Evolutionary conservation across 2,329 filamentous ascomycete species (phyloP).

Genomic region (Sarocladium kiliense): DNA sequence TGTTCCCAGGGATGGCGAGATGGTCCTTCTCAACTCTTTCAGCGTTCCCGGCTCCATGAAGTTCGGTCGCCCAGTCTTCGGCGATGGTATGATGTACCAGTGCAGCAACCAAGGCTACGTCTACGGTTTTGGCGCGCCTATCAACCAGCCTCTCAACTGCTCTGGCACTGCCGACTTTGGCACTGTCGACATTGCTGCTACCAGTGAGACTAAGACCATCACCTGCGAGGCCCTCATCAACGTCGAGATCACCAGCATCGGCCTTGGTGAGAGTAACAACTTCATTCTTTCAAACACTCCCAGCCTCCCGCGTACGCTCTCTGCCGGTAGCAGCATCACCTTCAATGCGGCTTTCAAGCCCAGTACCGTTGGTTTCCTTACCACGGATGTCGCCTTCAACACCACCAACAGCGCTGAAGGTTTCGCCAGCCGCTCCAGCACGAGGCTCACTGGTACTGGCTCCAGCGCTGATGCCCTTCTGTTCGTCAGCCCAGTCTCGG

Average conservation of each 20-base stretch:
- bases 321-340: constrained; percentile 32
- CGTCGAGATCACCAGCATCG: constrained; percentile 34
- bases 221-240: constrained; percentile 43
- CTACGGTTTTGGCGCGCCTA: constrained; percentile 51
- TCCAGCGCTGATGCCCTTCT: constrained; percentile 41
- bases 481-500: constrained; percentile 37
- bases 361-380: constrained; percentile 39
- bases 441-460: constrained; percentile 44
- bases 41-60: constrained; percentile 47
- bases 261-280: constrained; percentile 26
- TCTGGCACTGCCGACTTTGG: constrained; percentile 44
- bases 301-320: constrained; percentile 23
- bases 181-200: constrained; percentile 32
- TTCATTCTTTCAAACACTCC: constrained; percentile 31
- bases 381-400: constrained; percentile 40
- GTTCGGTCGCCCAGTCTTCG: constrained; percentile 53
- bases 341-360: constrained; percentile 42
- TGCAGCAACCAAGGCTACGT: constrained; percentile 45
- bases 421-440: constrained; percentile 40
- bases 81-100: constrained; percentile 50
- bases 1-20: constrained; percentile 37
- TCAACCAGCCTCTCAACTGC: constrained; percentile 49
- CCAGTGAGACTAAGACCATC: constrained; percentile 24
- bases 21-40: constrained; percentile 46
- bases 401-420: constrained; percentile 41